Evolutionary conservation across 2,329 filamentous ascomycete species (phyloP), one percentile per base, ranked within the genome.

Genomic region (Epichloe uncinata): DNA sequence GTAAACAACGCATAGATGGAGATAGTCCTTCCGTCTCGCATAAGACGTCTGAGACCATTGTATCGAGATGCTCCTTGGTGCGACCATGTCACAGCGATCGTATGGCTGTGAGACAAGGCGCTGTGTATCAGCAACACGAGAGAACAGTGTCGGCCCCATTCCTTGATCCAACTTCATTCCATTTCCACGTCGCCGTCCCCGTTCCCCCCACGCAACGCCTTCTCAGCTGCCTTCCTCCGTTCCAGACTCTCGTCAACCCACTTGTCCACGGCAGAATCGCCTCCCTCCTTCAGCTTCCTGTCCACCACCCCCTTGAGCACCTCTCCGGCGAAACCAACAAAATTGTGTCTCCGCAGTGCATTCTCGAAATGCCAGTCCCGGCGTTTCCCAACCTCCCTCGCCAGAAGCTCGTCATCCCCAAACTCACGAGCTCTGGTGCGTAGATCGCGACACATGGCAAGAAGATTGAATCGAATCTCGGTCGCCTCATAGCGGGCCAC

Each of bases 311-410:
- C 85, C 73, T 93, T 94, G 58, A 95, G 71, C 53, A 96, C 74
- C 71, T 96, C 89, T 12, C 87, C 89, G 3, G 91, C 85, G 61
- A 98, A 96, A 0, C 89, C 91, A 0, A 98, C 87, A 71, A 98
- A 98, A 68, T 98, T 98, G 67, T 95, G 91, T 59, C 86, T 74
- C 53, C 93, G 73, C 60, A 98, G 73, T 11, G 89, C 85, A 68
- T 98, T 98, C 75, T 98, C 93, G 75, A 93, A 96, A 63, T 82
- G 78, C 93, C 93, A 98, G 55, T 83, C 85, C 51, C 75, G 75
- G 48, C 93, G 77, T 78, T 95, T 95, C 62, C 78, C 75, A 70
- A 91, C 80, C 74, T 97, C 90, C 49, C 83, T 74, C 56, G 80
- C 81, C 57, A 97, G 68, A 66, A 82, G 73, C 62, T 95, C 90